These are phyloP conservation scores for Cutaneotrichosporon arboriforme DNA, from an alignment of 1,284 basidiomycete species.

Conservation along the genomic window DNA sequence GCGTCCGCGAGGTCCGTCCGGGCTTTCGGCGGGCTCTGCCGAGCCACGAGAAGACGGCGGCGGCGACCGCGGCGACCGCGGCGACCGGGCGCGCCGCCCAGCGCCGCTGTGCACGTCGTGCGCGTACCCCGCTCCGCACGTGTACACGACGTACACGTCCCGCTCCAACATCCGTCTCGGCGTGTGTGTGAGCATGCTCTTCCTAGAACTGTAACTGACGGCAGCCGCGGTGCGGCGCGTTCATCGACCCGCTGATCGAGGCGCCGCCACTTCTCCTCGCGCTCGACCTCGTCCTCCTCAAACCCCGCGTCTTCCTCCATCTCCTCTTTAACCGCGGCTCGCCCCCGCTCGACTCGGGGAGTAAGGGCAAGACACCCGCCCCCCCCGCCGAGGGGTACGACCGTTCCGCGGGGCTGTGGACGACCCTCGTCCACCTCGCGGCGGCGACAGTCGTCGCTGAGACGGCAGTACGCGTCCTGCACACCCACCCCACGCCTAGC, in stretches of 20 bases:
- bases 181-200: conserved; percentile 58
- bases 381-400: not conserved
- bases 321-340: conserved; percentile 79
- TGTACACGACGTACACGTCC: conserved; percentile 82
- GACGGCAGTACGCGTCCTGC: conserved; percentile 17
- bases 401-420: not conserved
- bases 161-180: conserved; percentile 72
- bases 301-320: conserved; percentile 79
- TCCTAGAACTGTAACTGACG: not conserved
- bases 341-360: conserved; percentile 47
- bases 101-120: conserved; percentile 72
- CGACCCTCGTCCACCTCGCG: conserved; percentile 14
- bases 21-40: too few relatives aligned
- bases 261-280: conserved; percentile 71
- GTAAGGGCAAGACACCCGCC: not conserved
- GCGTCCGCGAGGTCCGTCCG: too few relatives aligned
- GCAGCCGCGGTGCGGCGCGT: conserved; percentile 60
- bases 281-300: conserved; percentile 79
- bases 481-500: not conserved
- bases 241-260: conserved; percentile 86
- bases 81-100: not conserved
- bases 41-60: too few relatives aligned
- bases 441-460: conserved; percentile 28
- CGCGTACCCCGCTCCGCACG: conserved; percentile 59
- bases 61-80: too few relatives aligned